Conservation (phyloP, 495 filamentous ascomycete genomes). For the Penicillium arizonense region DNA sequence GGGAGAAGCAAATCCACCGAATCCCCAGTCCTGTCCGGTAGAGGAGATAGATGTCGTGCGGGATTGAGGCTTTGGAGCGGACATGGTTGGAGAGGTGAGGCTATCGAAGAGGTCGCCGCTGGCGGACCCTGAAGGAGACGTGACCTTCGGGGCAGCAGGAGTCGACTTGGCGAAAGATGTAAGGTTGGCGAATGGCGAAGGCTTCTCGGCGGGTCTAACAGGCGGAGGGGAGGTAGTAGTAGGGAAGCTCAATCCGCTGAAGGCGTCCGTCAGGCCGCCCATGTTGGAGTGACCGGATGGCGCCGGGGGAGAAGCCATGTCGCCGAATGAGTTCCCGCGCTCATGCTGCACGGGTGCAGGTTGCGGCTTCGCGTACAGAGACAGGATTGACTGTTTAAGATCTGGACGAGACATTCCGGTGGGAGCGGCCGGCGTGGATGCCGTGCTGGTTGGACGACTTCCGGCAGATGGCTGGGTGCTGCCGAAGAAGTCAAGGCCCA, state of each 20-base stretch:
- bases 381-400: slow-evolving; percentile 94
- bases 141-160: slow-evolving; percentile 49
- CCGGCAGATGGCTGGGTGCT: slow-evolving; percentile 60
- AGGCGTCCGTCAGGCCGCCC: slow-evolving; percentile 82
- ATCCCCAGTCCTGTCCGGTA: slow-evolving; percentile 53
- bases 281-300: slow-evolving; percentile 52
- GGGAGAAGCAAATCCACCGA: slow-evolving; percentile 43
- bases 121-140: slow-evolving; percentile 52
- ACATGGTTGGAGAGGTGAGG: slow-evolving; percentile 54
- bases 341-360: slow-evolving; percentile 53
- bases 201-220: slow-evolving; percentile 52
- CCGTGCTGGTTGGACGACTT: slow-evolving; percentile 68
- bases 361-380: slow-evolving; percentile 85
- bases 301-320: slow-evolving; percentile 57
- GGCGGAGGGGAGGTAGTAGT: slow-evolving; percentile 53
- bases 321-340: slow-evolving; percentile 65
- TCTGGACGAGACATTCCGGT: slow-evolving; percentile 78
- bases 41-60: slow-evolving; percentile 44
- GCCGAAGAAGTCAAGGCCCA: slow-evolving; percentile 93
- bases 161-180: slow-evolving; percentile 58
- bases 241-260: slow-evolving; percentile 76
- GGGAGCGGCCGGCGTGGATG: slow-evolving; percentile 54
- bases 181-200: slow-evolving; percentile 72
- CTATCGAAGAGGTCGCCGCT: slow-evolving; percentile 77
- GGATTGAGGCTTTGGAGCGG: slow-evolving; percentile 44